Conservation (phyloP, 1,284 basidiomycete species). For the Moesziomyces sp. region DNA sequence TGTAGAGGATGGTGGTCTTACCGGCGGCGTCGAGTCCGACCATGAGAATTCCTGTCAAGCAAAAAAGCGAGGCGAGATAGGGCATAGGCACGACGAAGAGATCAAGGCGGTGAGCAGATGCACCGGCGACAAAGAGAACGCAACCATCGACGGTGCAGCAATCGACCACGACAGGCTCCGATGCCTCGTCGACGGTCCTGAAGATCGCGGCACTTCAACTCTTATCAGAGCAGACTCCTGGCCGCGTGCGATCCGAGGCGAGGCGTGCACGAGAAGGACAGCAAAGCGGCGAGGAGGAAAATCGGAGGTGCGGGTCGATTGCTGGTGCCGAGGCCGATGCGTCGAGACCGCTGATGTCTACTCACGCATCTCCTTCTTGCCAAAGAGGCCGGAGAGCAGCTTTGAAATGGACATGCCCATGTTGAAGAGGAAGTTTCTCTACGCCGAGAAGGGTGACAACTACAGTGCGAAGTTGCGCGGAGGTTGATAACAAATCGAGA, state of each 20-base stretch:
- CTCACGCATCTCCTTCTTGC: slow-evolving; percentile 68
- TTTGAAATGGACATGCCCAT: slow-evolving; percentile 67
- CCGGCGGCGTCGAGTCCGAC: slow-evolving; percentile 97
- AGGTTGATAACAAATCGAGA: background rate
- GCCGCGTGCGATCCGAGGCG: too few relatives aligned
- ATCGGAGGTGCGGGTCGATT: background rate
- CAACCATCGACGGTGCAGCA: background rate
- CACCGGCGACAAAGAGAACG: background rate
- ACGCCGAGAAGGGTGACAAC: slow-evolving; percentile 37
- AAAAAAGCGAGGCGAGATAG: background rate
- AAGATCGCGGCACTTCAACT: background rate
- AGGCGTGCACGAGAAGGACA: slow-evolving; percentile 1
- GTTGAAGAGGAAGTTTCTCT: slow-evolving; percentile 32
- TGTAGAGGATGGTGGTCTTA: slow-evolving; percentile 86
- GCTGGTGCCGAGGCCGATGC: slow-evolving; percentile 1
- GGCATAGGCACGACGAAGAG: background rate
- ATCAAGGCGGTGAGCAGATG: slow-evolving; percentile 3
- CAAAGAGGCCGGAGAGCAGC: slow-evolving; percentile 67
- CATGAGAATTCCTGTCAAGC: slow-evolving; percentile 71
- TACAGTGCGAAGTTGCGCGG: background rate
- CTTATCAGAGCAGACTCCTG: background rate
- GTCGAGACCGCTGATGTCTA: slow-evolving; percentile 4
- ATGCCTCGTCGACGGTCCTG: background rate
- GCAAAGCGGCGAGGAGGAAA: background rate
- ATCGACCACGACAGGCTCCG: background rate